Evolutionary conservation across 129 eudicot genomes (phyloP).

Genomic region (Tagetes patula): DNA sequence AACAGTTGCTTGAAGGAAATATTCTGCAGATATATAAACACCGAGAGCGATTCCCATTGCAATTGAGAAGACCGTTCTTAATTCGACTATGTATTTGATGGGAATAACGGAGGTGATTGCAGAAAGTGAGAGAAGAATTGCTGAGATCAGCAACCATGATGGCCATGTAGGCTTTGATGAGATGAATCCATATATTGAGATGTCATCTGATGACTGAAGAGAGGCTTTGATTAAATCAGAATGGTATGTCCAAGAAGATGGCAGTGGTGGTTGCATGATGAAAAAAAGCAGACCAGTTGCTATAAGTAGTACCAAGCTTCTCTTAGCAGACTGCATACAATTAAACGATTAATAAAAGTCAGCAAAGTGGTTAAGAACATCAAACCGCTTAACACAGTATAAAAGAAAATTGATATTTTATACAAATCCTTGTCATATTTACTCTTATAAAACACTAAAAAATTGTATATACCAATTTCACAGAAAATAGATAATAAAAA

Average conservation of each 20-base stretch:
- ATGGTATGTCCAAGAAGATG: slow-evolving; percentile 79
- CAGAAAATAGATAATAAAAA: background rate
- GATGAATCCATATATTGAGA: slow-evolving; percentile 88
- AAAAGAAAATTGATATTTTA: background rate
- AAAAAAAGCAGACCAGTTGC: slow-evolving; percentile 83
- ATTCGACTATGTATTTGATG: slow-evolving; percentile 78
- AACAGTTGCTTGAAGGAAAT: slow-evolving; percentile 78
- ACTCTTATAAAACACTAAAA: background rate
- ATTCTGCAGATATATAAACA: slow-evolving; percentile 82
- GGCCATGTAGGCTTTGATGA: slow-evolving; percentile 96
- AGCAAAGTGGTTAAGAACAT: background rate
- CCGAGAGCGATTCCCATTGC: slow-evolving; percentile 89
- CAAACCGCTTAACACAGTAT: slow-evolving; percentile 1
- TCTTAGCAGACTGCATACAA: slow-evolving; percentile 76
- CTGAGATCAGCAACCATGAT: slow-evolving; percentile 85
- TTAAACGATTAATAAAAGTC: background rate
- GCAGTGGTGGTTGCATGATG: slow-evolving; percentile 86
- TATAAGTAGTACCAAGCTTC: slow-evolving; percentile 74
- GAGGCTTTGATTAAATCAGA: slow-evolving; percentile 88
- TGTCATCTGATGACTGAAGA: slow-evolving; percentile 83
- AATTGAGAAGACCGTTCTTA: slow-evolving; percentile 67
- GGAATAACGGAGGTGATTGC: slow-evolving; percentile 89
- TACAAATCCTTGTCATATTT: background rate
- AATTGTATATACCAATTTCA: background rate
- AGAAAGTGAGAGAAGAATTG: slow-evolving; percentile 81